Evolutionary conservation across 2,329 filamentous ascomycete species (phyloP).

Genomic region (Aspergillus amoenus): DNA sequence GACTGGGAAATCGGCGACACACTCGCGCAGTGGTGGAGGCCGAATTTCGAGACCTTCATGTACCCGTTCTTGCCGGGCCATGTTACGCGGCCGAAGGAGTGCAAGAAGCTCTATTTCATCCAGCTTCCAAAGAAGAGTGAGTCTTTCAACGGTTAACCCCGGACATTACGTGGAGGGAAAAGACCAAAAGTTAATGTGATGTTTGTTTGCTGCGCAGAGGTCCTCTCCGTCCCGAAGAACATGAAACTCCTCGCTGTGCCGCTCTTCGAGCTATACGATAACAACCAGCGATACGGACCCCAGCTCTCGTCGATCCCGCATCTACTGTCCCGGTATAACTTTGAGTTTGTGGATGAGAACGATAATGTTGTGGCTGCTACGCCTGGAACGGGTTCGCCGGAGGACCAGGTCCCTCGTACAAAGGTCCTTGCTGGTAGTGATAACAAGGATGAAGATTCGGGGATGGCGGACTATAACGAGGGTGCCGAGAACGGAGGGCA

Average conservation of each 20-base stretch:
- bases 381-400: slow-evolving; percentile 66
- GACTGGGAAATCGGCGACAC: slow-evolving; percentile 96
- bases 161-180: no score
- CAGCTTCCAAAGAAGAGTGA: slow-evolving; percentile 87
- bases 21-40: slow-evolving; percentile 96
- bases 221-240: slow-evolving; percentile 96
- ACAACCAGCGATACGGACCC: slow-evolving; percentile 89
- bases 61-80: slow-evolving; percentile 97
- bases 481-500: slow-evolving; percentile 23
- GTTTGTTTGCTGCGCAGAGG: slow-evolving; percentile 57
- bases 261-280: slow-evolving; percentile 97
- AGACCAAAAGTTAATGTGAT: background rate
- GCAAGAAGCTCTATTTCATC: slow-evolving; percentile 98
- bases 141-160: slow-evolving; percentile 32
- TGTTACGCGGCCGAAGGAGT: slow-evolving; percentile 95
- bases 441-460: slow-evolving; percentile 32
- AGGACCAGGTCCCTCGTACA: slow-evolving; percentile 59
- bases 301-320: slow-evolving; percentile 96
- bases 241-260: slow-evolving; percentile 98
- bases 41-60: slow-evolving; percentile 99
- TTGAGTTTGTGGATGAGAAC: slow-evolving; percentile 93
- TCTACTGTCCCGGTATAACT: slow-evolving; percentile 90
- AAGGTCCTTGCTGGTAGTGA: slow-evolving; percentile 62
- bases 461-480: slow-evolving; percentile 34
- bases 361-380: slow-evolving; percentile 84